These are phyloP conservation scores for Naegleria lovaniensis DNA, from an alignment of 208 protist genomes.

Conservation along the genomic window DNA sequence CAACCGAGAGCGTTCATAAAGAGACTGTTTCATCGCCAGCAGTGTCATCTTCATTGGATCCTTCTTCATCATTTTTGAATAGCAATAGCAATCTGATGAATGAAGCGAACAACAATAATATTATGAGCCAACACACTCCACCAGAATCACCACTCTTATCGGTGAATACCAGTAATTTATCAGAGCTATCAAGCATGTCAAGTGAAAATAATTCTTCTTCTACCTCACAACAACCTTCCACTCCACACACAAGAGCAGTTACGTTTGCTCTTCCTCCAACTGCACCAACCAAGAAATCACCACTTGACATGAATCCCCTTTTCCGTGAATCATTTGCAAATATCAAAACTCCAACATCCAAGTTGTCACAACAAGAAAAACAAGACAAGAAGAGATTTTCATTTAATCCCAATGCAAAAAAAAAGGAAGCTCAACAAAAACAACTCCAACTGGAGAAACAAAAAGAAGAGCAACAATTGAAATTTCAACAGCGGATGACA, in stretches of 20 bases:
- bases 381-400: conserved; percentile 8
- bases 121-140: too few species aligned
- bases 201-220: not conserved
- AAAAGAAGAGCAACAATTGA: not conserved
- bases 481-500: not conserved
- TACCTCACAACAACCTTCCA: not conserved
- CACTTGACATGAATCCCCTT: too few species aligned
- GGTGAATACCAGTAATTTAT: not conserved
- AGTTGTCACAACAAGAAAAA: not conserved
- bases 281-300: not conserved
- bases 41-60: not conserved
- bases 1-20: too few species aligned
- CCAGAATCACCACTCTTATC: not conserved
- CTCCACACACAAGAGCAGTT: not conserved
- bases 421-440: not conserved
- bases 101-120: too few species aligned
- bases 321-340: too few species aligned
- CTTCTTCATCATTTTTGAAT: not conserved
- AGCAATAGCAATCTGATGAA: not conserved
- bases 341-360: not conserved
- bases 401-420: not conserved
- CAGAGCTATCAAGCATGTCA: not conserved
- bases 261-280: not conserved
- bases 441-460: not conserved
- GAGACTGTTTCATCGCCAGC: not conserved